Evolutionary conservation across 345 rosid species (phyloP), one percentile per base, ranked within the genome.

Genomic region (Balakata baccata): DNA sequence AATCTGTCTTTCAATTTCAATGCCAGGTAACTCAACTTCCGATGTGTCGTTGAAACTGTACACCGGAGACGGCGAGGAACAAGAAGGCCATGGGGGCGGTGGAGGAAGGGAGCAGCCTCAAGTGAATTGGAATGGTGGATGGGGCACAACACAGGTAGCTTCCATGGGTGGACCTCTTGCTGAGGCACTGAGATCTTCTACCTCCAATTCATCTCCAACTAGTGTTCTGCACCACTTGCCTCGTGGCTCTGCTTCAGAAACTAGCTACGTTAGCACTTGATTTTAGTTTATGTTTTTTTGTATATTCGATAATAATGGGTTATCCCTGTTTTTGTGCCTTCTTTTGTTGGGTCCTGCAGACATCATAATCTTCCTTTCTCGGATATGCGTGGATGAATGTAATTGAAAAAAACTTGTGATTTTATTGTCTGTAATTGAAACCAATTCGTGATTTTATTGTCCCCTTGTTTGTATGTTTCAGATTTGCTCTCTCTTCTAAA

Each of bases 91-190:
- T 43, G 10, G 47, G 47, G 47, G 6, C 47, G 10, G 47, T 29
- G 81, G 76, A 67, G 0, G 78, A 77, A 9, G 76, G 71, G 61
- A 2, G 71, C 91, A 79, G 56, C 73, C 68, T 3, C 87, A 77
- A 9, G 70, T 87, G 80, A 88, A 86, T 66, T 88, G 94, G 87
- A 84, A 83, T 51, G 78, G 79, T 0, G 88, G 90, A 11, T 90
- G 98, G 89, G 80, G 84, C 2, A n/a, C 89, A 0, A 79, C 84
- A 72, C 89, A 79, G 51, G 82, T 77, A 71, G 74, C 82, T 53
- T 84, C 94, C 1, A 85, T 95, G 94, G 99, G 96, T 0, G 98
- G 99, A 54, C 99, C 99, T 0, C 84, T 95, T 0, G 99, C 94
- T 0, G 98, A 95, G 82, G 97, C 92, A 0, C 71, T 95, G 63